These are phyloP conservation scores for Kodamaea fungicola DNA, from an alignment of 1,139 yeast genomes.

Conservation along the genomic window DNA sequence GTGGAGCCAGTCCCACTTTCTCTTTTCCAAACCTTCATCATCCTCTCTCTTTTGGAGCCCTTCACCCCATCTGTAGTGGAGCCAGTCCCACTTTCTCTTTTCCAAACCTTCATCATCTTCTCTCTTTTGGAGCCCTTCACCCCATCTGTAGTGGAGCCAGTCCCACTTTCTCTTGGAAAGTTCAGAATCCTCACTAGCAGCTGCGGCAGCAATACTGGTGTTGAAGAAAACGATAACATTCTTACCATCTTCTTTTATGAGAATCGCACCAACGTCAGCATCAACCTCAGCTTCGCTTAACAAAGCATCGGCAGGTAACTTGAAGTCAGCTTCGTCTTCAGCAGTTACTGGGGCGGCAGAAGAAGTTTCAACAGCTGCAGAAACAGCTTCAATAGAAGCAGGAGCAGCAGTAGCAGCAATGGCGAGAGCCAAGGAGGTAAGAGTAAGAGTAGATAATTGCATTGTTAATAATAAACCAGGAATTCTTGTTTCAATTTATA, in stretches of 20 bases:
- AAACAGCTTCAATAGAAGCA: slow-evolving; percentile 9
- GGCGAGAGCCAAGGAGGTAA: slow-evolving; percentile 12
- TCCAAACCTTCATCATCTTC: slow-evolving; percentile 11
- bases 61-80: slow-evolving; percentile 10
- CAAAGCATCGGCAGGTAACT: slow-evolving; percentile 17
- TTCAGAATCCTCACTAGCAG: slow-evolving; percentile 4
- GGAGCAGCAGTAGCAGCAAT: slow-evolving; percentile 13
- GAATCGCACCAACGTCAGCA: slow-evolving; percentile 14
- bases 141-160: slow-evolving; percentile 13
- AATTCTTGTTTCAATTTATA: neutral
- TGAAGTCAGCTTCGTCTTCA: slow-evolving; percentile 8
- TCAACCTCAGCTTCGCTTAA: slow-evolving; percentile 10
- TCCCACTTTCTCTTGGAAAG: slow-evolving; percentile 7
- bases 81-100: slow-evolving; percentile 13
- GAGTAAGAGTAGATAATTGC: slow-evolving; percentile 12
- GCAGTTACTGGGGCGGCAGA: slow-evolving; percentile 9
- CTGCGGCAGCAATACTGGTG: slow-evolving; percentile 15
- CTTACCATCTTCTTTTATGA: slow-evolving; percentile 15
- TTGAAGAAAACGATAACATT: slow-evolving; percentile 16
- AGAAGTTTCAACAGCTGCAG: slow-evolving; percentile 7
- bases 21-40: slow-evolving; percentile 10
- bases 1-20: slow-evolving; percentile 7
- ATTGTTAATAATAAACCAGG: slow-evolving; percentile 3
- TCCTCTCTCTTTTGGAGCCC: slow-evolving; percentile 13
- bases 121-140: slow-evolving; percentile 15